phyloP scores from a whole-genome alignment of 768 basidiomycete species.

The Coprinopsis strossmayeri region DNA sequence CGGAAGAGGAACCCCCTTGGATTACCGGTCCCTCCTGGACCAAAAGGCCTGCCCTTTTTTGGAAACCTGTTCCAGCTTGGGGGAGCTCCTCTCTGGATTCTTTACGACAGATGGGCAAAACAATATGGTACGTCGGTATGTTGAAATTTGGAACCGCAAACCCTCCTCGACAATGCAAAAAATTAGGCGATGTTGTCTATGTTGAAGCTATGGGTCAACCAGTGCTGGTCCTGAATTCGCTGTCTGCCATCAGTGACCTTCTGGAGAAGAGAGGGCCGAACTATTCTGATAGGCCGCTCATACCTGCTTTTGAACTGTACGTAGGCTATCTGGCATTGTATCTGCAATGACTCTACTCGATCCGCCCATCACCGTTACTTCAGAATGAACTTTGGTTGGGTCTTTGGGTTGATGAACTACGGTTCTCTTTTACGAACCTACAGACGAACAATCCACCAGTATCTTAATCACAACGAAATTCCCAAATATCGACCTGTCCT shows the following conservation, averaged over 20 bases:
- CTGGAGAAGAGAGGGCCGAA: slow-evolving; percentile 9
- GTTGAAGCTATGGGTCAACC: slow-evolving; percentile 1
- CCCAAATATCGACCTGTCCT: slow-evolving; percentile 14
- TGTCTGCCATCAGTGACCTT: background rate
- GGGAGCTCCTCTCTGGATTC: background rate
- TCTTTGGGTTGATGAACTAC: slow-evolving; percentile 30
- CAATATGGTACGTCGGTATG: background rate
- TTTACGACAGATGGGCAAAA: background rate
- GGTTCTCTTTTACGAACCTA: slow-evolving; percentile 19
- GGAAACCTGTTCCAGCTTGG: background rate
- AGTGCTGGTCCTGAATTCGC: slow-evolving; percentile 1
- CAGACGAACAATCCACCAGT: slow-evolving; percentile 19
- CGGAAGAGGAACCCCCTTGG: background rate
- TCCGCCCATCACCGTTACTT: too few relatives aligned
- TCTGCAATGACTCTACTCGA: too few relatives aligned
- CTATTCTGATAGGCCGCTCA: slow-evolving; percentile 19
- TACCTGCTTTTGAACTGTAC: slow-evolving; percentile 36
- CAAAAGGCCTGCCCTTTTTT: background rate
- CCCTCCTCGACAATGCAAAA: too few relatives aligned
- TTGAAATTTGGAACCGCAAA: background rate
- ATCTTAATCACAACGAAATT: slow-evolving; percentile 16
- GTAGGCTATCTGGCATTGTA: too few relatives aligned
- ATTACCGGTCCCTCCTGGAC: background rate
- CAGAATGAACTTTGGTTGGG: slow-evolving; percentile 32
- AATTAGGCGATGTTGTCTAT: slow-evolving; percentile 2